These are phyloP conservation scores for Chaetomium sp. DNA, from an alignment of 2,329 filamentous ascomycete genomes.

Conservation along the genomic window DNA sequence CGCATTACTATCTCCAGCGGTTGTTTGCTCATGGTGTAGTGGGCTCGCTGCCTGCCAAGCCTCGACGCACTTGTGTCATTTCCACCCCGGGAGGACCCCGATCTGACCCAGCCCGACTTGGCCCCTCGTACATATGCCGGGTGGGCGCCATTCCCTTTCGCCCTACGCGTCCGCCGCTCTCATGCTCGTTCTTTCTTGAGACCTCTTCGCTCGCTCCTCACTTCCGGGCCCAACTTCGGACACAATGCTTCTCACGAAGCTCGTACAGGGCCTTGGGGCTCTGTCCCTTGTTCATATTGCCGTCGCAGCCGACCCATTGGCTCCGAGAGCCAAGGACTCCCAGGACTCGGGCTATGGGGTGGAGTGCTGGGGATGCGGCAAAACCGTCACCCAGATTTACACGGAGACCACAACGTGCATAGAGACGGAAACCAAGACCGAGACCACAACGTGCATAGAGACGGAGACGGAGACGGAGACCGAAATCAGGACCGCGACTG, in stretches of 20 bases:
- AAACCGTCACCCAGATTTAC: slow-evolving; percentile 14
- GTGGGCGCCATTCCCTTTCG: slow-evolving; percentile 14
- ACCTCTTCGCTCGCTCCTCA: slow-evolving; percentile 12
- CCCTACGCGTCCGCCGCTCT: slow-evolving; percentile 17
- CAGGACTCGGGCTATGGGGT: neutral
- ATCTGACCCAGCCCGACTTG: slow-evolving; percentile 1
- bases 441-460: slow-evolving; percentile 5
- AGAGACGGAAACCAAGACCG: slow-evolving; percentile 4
- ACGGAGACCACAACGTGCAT: slow-evolving; percentile 16
- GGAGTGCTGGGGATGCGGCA: neutral
- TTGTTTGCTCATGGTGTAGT: neutral
- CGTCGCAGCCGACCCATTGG: slow-evolving; percentile 13
- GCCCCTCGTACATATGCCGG: slow-evolving; percentile 21
- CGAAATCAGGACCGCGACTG: neutral
- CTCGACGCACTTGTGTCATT: slow-evolving; percentile 18
- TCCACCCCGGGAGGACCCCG: slow-evolving; percentile 6
- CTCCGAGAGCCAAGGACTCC: slow-evolving; percentile 17
- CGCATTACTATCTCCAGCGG: neutral
- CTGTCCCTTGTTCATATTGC: slow-evolving; percentile 21
- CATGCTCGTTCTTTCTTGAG: slow-evolving; percentile 17
- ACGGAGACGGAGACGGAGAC: neutral
- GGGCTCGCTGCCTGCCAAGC: slow-evolving; percentile 17
- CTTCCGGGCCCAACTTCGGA: slow-evolving; percentile 7
- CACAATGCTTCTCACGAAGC: slow-evolving; percentile 23
- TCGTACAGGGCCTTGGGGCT: slow-evolving; percentile 19